Base-by-base conservation (phyloP, 1,284 basidiomycete species). In the Earliella scabrosa region DNA sequence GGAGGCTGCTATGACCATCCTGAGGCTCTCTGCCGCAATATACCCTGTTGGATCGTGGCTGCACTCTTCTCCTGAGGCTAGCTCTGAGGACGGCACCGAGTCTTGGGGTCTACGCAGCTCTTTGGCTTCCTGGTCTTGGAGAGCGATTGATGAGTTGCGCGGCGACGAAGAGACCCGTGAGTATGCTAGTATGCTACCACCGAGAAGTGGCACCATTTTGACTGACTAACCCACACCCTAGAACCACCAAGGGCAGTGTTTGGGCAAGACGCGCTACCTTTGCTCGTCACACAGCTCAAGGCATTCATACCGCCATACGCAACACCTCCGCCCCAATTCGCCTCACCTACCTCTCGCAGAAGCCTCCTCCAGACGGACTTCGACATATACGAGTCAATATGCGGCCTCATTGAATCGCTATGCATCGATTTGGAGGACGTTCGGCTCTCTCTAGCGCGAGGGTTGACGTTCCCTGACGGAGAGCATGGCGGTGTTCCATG, bases 51-150 rank as follows among this genome's bases (percentile, higher is more conserved):
- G 82, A 16, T 73, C 80, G n/a, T 92, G 83, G 88, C 73, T 75
- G 41, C 53, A 27, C 39, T 56, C 50, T 21, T 24, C 54, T 23
- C 20, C 52, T 11, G 56, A 66, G 13, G 59, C 66, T 13, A 61
- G 72, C 26, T 67, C 68, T 2, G 66, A 56, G 23, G 57, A 62
- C 61, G 41, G 63, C 75, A 36, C 71, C 75, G 87, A 90, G 59
- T 76, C 82, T 48, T 92, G 91, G 90, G 77, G 70, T 29, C 70
- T 88, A 48, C 81, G 91, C 34, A 81, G 77, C 52, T 81, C 79
- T 5, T 75, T 92, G 16, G 85, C 87, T 7, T 82, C 79, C 39
- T 93, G 90, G 92, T 81, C 85, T 39, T 92, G 90, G 87, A 79
- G 86, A 63, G 79, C 82, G 2, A 81, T 92, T 20, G 64, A 65